Evolutionary conservation across 176 grass and related monocot genomes (phyloP).

Genomic region (Carex littledalei): DNA sequence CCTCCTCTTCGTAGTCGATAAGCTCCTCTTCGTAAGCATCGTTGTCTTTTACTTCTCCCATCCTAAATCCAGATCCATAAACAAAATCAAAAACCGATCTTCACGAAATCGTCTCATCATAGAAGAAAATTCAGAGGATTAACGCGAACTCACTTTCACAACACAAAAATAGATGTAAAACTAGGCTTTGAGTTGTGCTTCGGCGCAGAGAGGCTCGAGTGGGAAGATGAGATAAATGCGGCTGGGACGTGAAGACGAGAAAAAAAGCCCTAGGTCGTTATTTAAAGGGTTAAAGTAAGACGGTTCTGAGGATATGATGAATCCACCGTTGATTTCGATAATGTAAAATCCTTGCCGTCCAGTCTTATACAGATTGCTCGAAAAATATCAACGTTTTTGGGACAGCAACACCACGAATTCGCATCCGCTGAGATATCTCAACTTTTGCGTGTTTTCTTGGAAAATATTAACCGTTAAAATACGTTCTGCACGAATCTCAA

Average conservation of each 20-base stretch:
- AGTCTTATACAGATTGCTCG: background rate
- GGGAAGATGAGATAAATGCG: background rate
- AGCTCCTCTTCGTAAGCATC: constrained; percentile 98
- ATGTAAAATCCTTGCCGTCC: background rate
- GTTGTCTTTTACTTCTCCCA: constrained; percentile 88
- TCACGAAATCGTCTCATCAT: background rate
- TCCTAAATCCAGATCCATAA: constrained; percentile 24
- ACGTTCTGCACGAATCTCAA: no score
- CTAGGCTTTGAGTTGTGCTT: background rate
- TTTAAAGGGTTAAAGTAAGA: background rate
- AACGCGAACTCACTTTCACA: background rate
- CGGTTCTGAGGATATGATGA: background rate
- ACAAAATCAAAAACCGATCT: background rate
- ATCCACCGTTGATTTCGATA: background rate
- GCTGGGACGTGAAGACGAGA: background rate
- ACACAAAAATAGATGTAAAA: background rate
- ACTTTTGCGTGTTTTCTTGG: no score
- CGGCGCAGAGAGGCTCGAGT: background rate
- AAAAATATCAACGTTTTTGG: background rate
- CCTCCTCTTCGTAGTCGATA: constrained; percentile 97
- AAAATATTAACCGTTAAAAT: no score
- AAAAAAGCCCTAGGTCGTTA: background rate
- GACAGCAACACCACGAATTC: background rate
- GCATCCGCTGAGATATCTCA: no score
- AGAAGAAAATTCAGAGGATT: background rate